Base-by-base conservation (phyloP, 306 rosid genomes). In the Medicago lupulina region DNA sequence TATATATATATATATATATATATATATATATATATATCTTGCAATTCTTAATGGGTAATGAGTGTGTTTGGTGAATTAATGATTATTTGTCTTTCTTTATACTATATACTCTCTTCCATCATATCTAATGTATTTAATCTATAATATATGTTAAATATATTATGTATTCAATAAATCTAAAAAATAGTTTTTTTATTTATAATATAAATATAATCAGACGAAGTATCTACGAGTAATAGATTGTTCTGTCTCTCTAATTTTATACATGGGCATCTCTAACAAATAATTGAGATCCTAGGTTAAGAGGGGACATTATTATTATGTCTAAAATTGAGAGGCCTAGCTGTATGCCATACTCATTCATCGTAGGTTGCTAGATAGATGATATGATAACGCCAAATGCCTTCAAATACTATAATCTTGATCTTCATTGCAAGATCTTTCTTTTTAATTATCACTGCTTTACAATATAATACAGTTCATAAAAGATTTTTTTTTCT, bases 211-310 rank as follows among this genome's bases (percentile, higher is more conserved):
- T 25, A 25, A 25, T 25, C 28, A 2, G 28, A 25, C 2, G 28
- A 2, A 25, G 3, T 25, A 25, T 25, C 2, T 25, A 25, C 2
- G 0, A 2, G 28, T 25, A 25, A 25, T 25, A 25, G 28, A 25
- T 25, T 25, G 28, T 25, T 25, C 28, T 25, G 47, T 0, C 14
- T 41, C 3, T 4, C 14, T 0, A 41, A 9, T 41, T 9, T 40
- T 71, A 51, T 12, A 62, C 58, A 58, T 44, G 73, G 80, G 61
- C 19, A 61, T 5, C 49, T 21, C 55, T 80, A 73, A 69, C 83
- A 84, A 84, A 84, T 84, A 84, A 84, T 84, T 69, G 83, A 84
- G 65, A 81, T 84, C 88, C 73, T 81, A 84, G 85, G 79, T 84
- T 84, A 74, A 74, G 6, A 28, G 49, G 65, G 80, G 71, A 67